Evolutionary conservation across 495 filamentous ascomycete species (phyloP), one percentile per base, ranked within the genome.

Genomic region (Schizothecium vesticola): DNA sequence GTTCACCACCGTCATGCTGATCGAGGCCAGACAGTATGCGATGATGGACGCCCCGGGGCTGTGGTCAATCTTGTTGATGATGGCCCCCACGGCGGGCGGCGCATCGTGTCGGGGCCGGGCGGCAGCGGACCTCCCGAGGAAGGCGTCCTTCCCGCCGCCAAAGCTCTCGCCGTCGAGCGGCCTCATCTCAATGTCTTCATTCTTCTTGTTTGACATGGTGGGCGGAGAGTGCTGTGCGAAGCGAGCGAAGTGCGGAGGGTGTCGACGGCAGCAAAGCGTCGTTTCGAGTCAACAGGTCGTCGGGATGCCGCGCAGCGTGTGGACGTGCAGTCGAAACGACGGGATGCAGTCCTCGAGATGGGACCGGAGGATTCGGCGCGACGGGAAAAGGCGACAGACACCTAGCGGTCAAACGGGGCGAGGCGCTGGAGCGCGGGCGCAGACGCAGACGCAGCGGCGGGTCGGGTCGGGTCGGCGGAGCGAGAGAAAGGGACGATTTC

Each of bases 1-100:
- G 83, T 99, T 99, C 81, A 95, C 96, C 25, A 97, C 90, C 55
- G 96, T 99, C 95, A 99, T 99, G 78, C 94, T 83, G 71, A 99
- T 99, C 6, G 94, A 97, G 63, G 95, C 90, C 72, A 88, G 85
- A 81, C 95, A 99, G 82, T 99, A 99, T 24, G 90, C 88, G 62
- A 97, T 75, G 70, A 99, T 91, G 11, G 94, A 91, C 10, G 95
- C 76, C 43, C 87, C 79, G 11, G 94, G 91, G 75, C 86, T 94
- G 74, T 90, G 92, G 69, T 87, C 81, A 58, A 90, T 76, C 77
- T 83, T 84, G 36, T 80, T 75, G 33, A 79, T 57, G 67, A 67
- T 70, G 74, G 75, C 29, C 77, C 77, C 71, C 74, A 81, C 59
- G 74, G 75, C 65, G 81, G 66, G 61, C 28, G 67, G 74, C 36